Base-by-base conservation (phyloP, 345 rosid genomes). In the Reutealis trisperma region DNA sequence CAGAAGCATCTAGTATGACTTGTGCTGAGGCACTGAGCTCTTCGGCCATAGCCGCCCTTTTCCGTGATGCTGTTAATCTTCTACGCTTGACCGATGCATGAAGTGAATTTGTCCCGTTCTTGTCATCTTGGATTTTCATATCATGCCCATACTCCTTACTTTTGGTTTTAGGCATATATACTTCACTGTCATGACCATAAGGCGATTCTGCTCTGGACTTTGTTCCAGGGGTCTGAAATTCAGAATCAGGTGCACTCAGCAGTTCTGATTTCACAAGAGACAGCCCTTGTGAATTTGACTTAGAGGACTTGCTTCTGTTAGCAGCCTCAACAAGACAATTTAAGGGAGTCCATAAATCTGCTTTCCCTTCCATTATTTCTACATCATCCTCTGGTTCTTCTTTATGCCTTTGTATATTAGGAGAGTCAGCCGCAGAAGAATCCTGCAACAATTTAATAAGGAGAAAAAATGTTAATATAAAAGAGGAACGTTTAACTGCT, bases 241-340 rank as follows among this genome's bases (percentile, higher is more conserved):
- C 74, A 71, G 72, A 63, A 85, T 89, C 74, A 83, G 81, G 73
- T 78, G 84, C 71, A 85, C 76, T 69, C 80, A 88, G 63, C 13
- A 63, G 49, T 60, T 87, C 88, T 63, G 80, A 52, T 60, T 84
- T 88, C 47, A 80, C 63, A 78, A 77, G 72, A 52, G 87, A 77
- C 1, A 49, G 62, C 71, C 85, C 93, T 80, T 85, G 94, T 77
- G 83, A 87, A 84, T 76, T 86, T 68, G 86, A 84, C 87, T 88
- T 92, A 72, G 81, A 84, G 73, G 91, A 75, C 87, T 94, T 92
- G 77, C 94, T 90, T 86, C 94, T 90, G 65, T 92, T 96, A 25
- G 95, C 97, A 75, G 88, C 99, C 82, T 96, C 99, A 85, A 96
- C 97, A 76, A 96, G 94, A 91, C 84, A 91, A 84, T 91, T 85